These are phyloP conservation scores for Neltuma alba DNA, from an alignment of 306 rosid genomes.

Conservation along the genomic window DNA sequence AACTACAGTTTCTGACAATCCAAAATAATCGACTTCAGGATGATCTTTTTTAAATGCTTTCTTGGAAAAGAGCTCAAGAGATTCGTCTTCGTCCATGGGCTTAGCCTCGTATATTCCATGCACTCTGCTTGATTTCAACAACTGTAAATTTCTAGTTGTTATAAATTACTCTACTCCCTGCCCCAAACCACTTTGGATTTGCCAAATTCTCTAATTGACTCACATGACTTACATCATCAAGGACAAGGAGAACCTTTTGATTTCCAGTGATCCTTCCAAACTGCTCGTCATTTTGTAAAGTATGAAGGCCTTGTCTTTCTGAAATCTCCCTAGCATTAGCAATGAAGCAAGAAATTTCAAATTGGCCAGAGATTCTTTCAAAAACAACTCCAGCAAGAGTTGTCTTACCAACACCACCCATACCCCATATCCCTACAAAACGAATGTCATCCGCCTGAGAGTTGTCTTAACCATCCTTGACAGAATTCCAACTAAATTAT, in stretches of 20 bases:
- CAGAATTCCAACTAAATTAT: background rate
- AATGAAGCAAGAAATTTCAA: background rate
- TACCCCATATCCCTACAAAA: background rate
- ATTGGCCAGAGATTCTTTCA: background rate
- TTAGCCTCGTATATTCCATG: background rate
- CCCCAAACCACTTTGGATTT: background rate
- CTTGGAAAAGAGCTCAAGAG: too few relatives aligned
- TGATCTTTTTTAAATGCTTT: too few relatives aligned
- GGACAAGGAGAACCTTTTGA: background rate
- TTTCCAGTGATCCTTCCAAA: too few relatives aligned
- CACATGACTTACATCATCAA: background rate
- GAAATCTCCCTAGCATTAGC: background rate
- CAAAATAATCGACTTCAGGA: too few relatives aligned
- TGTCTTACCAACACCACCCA: background rate
- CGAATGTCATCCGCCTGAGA: background rate
- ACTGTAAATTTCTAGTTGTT: conserved; percentile 19
- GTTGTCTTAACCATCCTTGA: background rate
- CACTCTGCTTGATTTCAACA: background rate
- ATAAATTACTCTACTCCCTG: conserved; percentile 11
- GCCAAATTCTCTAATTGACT: background rate
- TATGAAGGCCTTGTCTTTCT: background rate
- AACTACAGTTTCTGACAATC: too few relatives aligned
- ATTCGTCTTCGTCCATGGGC: too few relatives aligned
- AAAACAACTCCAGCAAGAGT: background rate
- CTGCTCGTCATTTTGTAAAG: background rate